Evolutionary conservation across 2,329 filamentous ascomycete species (phyloP).

Genomic region (Colletotrichum musae): DNA sequence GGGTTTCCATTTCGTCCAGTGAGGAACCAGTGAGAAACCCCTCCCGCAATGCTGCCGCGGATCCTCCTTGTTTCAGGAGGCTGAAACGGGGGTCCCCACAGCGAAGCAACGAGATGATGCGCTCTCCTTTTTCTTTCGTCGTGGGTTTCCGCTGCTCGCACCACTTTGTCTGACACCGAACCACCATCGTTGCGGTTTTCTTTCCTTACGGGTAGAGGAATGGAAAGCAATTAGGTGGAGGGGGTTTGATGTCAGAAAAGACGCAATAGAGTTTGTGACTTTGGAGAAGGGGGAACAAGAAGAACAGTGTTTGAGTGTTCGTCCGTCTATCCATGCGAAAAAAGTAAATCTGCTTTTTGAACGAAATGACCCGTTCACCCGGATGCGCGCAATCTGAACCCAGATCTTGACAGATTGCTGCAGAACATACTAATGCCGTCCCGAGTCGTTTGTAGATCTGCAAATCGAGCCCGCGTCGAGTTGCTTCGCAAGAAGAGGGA

Average conservation of each 20-base stretch:
- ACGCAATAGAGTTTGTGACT: background rate
- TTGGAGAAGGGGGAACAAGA: background rate
- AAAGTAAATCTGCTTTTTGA: background rate
- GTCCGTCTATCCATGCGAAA: background rate
- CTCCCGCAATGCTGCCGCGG: background rate
- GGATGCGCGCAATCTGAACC: background rate
- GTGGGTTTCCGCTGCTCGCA: background rate
- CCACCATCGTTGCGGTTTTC: background rate
- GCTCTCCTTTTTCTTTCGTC: background rate
- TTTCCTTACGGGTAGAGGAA: too few species aligned
- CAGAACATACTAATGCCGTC: background rate
- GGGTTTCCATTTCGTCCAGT: background rate
- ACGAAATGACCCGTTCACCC: background rate
- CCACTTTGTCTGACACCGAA: background rate
- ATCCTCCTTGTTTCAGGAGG: constrained; percentile 40
- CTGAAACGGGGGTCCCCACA: constrained; percentile 31
- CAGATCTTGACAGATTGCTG: background rate
- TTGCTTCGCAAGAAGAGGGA: background rate
- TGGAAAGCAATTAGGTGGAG: too few species aligned
- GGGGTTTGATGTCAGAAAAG: background rate
- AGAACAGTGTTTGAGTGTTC: background rate
- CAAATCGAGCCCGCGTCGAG: constrained; percentile 27
- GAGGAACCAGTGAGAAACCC: too few species aligned
- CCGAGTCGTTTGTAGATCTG: constrained; percentile 28
- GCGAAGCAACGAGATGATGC: background rate